Conservation (phyloP, 176 grass and related monocot species). For the Hordeum vulgare region MorexV3_pseudomolecules_assembly NC_058524.1:597090952-597091451, state of each 20-base stretch:
- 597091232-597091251: conserved; percentile 40
- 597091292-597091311: conserved; percentile 58
- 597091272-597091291: conserved; percentile 38
- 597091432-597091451: neutral
- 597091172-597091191: conserved; percentile 65
- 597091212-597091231: conserved; percentile 49
- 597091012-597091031: conserved; percentile 71
- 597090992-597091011: conserved; percentile 89
- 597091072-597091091: conserved; percentile 54
- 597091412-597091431: neutral
- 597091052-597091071: conserved; percentile 66
- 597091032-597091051: conserved; percentile 86
- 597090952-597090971: conserved; percentile 91
- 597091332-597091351: conserved; percentile 81
- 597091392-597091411: neutral
- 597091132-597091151: conserved; percentile 51
- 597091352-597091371: conserved; percentile 14
- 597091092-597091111: conserved; percentile 91
- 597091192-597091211: conserved; percentile 28
- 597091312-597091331: conserved; percentile 60
- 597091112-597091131: conserved; percentile 85
- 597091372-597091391: neutral
- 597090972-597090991: conserved; percentile 90
- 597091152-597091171: conserved; percentile 43
- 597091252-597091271: conserved; percentile 24